Base-by-base conservation (phyloP, 352 stramenopile genomes). In the Pythium volutum region DNA sequence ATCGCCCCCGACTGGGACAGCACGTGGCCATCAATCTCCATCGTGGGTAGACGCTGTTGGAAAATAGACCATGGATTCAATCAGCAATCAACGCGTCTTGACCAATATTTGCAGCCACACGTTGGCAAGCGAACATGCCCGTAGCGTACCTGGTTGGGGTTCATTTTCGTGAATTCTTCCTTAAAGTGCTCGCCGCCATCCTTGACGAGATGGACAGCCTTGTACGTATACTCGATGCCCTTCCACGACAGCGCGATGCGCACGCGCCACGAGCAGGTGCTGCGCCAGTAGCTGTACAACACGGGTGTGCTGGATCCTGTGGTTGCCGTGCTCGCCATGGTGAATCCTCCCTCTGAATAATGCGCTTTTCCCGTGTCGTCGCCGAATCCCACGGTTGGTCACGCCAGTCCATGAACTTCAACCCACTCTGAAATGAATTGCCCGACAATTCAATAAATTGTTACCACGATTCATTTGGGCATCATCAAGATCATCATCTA, bases 231-330 rank as follows among this genome's bases (percentile, higher is more conserved):
- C 34, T 73, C 47, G 60, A 98, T 79, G 3, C 76, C 71, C 71
- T 98, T 98, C 58, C 84, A 89, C 52, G 76, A 74, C 25, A 98
- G 74, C 36, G 83, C 89, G 49, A 97, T 95, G 41, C 92, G 81
- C 34, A 97, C 89, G 57, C 87, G 80, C 88, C 86, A 98, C 15
- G 89, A 89, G 66, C 83, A 97, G 41, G 87, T 95, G 50, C 87
- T 97, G 49, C 74, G 75, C 85, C 84, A 96, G 72, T 91, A 97
- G 48, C 73, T 86, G 71, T 97, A 97, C 31, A 98, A 67, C 57
- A 71, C 58, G 8, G 57, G 45, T 27, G 41, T 47, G 26, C 5
- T 18, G 47, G 15, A n/a, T 10, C 29, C 29, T 25, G n/a, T 43
- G 18, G 20, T 27, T 26, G 18, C n/a, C 10, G 33, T 22, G 34